Base-by-base conservation (phyloP, 148 eudicot species). In the Euryodendron excelsum region DNA sequence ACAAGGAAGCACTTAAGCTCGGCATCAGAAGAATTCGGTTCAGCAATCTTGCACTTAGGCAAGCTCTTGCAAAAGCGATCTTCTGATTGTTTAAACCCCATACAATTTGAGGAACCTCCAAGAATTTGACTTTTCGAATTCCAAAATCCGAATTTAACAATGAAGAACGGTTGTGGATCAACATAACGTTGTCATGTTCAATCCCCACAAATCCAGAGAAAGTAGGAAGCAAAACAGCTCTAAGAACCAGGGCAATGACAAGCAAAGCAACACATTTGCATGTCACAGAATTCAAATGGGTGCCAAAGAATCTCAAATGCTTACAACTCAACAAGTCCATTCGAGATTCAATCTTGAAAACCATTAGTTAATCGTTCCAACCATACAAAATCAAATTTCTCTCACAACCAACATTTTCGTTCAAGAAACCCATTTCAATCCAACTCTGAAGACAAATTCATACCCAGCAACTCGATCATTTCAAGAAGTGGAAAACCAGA, bases 61-160 rank as follows among this genome's bases (percentile, higher is more conserved):
- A 96, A 53, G 98, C 97, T 83, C 99, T 84, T 0, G 98, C 99
- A 78, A 96, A 91, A 14, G 99, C 99, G 68, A 96, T 96, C 73
- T 96, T 96, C 62, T 96, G 99, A 85, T 96, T 96, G 83, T 96
- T 96, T 76, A 96, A 88, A 34, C 99, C 99, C 99, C 99, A 96
- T 14, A 96, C 85, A 63, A 93, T 93, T 78, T 93, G 98, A 50
- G 99, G 99, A 69, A 90, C 97, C 86, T 96, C 98, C 72, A 96
- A 62, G 83, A 90, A 96, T 84, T 86, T 93, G 25, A 72, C 59
- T 10, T 68, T 83, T 18, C 79, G 76, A 82, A 83, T 55, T n/a
- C 80, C 82, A 53, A 69, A 74, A 58, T 73, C 83, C 14, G 30
- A 2, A 21, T 41, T n/a, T 17, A 67, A 36, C 12, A 65, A 37